phyloP scores from a whole-genome alignment of 805 yeast species.

The Starmerella ratchasimensis region DNA sequence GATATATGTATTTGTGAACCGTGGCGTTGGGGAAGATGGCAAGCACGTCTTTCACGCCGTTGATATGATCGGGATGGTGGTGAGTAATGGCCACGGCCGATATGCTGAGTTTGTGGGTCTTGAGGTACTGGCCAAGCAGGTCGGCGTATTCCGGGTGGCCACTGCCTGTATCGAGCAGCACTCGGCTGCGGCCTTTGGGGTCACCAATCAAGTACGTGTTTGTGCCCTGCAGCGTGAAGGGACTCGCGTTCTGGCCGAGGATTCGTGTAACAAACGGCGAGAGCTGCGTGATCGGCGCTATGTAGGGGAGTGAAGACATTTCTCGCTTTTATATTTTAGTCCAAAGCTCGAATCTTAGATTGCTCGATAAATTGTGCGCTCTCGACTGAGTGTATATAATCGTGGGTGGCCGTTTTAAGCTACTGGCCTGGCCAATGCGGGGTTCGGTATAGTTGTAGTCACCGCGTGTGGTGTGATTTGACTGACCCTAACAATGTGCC shows the following conservation, averaged over 20 bases:
- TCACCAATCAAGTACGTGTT: conserved; percentile 29
- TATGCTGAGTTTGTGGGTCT: conserved; percentile 7
- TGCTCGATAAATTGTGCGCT: no score
- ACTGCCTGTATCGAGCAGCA: conserved; percentile 29
- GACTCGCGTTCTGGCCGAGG: conserved; percentile 28
- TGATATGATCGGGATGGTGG: conserved; percentile 29
- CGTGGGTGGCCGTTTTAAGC: no score
- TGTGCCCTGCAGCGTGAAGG: conserved; percentile 30
- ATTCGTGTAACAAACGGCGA: conserved; percentile 27
- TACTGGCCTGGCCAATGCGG: no score
- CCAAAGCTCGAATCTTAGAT: no score
- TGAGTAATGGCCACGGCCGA: conserved; percentile 25
- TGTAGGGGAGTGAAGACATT: conserved; percentile 8
- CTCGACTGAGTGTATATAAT: no score
- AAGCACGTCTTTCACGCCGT: conserved; percentile 21
- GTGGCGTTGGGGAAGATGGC: conserved; percentile 10
- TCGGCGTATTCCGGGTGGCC: conserved; percentile 23
- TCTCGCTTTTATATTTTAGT: no score
- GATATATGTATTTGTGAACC: conserved; percentile 13
- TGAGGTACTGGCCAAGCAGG: conserved; percentile 20
- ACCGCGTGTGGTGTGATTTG: no score
- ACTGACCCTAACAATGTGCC: no score
- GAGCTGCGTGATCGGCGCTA: conserved; percentile 15
- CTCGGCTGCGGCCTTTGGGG: conserved; percentile 20
- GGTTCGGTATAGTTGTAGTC: no score